Conservation (phyloP, 345 rosid species). For the Moricandia arvensis region DNA sequence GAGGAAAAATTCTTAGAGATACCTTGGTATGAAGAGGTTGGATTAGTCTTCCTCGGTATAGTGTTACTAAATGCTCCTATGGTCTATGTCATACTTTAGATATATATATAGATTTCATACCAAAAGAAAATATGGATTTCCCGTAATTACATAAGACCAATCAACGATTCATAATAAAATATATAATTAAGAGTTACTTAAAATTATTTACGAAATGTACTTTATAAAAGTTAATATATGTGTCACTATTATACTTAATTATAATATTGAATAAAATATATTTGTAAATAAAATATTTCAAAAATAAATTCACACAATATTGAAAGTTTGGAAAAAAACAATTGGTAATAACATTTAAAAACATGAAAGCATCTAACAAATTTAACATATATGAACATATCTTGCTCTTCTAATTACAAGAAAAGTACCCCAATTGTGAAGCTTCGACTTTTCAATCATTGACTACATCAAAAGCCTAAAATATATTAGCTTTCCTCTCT, state of each 20-base stretch:
- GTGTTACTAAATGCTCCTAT: too few relatives aligned
- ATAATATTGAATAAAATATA: not conserved
- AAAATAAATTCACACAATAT: not conserved
- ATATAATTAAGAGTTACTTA: not conserved
- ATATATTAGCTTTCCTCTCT: not conserved
- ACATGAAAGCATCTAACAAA: not conserved
- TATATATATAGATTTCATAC: too few relatives aligned
- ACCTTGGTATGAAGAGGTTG: too few relatives aligned
- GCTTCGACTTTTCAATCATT: not conserved
- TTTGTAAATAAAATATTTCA: not conserved
- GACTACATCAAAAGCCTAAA: not conserved
- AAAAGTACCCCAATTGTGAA: not conserved
- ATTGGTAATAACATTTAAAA: not conserved
- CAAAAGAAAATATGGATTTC: not conserved
- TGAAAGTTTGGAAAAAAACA: not conserved
- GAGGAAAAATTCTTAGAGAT: too few relatives aligned
- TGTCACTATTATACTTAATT: not conserved
- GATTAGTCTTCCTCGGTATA: too few relatives aligned
- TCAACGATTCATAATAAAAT: not conserved
- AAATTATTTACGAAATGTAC: not conserved
- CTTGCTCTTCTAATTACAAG: not conserved
- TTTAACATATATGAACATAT: not conserved
- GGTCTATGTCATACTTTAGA: too few relatives aligned
- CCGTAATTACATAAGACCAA: not conserved
- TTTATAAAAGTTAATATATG: not conserved